Percentiles rank a stretch among this genome's conserved stretches.
phyloP scores from a whole-genome alignment of 2,329 filamentous ascomycete species.

The Ceratocystis albifundus region DNA sequence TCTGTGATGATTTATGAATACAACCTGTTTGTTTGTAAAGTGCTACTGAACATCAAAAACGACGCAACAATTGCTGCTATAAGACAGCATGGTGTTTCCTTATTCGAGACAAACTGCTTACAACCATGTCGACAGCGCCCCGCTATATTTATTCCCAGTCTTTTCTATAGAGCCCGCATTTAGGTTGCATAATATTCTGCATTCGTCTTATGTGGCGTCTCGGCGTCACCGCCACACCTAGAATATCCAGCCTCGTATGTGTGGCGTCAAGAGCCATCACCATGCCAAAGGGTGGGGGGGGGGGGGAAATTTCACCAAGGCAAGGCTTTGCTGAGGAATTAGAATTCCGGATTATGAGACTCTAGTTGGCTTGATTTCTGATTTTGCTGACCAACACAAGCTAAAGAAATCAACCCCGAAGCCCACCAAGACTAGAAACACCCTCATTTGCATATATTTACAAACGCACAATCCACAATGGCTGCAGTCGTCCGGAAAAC shows the following conservation, averaged over 20 bases:
- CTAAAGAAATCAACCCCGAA: neutral
- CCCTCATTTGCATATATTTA: neutral
- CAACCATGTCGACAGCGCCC: neutral
- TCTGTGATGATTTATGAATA: constrained; percentile 18
- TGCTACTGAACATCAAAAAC: neutral
- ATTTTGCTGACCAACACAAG: neutral
- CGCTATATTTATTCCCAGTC: neutral
- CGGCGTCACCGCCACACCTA: neutral
- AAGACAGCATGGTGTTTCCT: neutral
- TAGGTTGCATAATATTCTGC: neutral
- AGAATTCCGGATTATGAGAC: too few relatives aligned
- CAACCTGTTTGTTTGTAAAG: neutral
- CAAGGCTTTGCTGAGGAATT: neutral
- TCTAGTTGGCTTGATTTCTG: neutral
- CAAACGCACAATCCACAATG: constrained; percentile 29
- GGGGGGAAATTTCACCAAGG: constrained; percentile 13
- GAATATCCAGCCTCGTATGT: neutral
- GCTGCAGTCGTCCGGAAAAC: constrained; percentile 33
- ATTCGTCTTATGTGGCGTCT: neutral
- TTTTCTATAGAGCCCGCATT: neutral
- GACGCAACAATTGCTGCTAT: neutral
- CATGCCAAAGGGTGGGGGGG: constrained; percentile 2
- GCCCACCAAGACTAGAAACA: neutral
- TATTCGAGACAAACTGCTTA: neutral
- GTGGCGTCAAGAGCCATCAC: constrained; percentile 12